Evolutionary conservation across 352 stramenopile species (phyloP).

Genomic region (Blastocystis sp.): DNA sequence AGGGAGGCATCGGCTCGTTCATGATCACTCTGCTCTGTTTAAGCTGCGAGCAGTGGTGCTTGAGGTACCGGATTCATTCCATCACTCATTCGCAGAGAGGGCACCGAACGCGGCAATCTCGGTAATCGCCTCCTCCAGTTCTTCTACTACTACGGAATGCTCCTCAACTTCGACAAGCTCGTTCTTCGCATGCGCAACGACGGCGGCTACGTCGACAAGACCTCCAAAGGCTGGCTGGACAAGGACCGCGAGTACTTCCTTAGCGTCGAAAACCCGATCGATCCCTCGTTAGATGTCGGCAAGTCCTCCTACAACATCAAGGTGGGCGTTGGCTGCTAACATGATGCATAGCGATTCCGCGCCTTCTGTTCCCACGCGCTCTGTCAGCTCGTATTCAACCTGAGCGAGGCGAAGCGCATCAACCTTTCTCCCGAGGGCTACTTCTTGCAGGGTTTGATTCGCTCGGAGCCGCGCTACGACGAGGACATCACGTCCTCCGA

Average conservation of each 20-base stretch:
- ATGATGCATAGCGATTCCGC: constrained; percentile 19
- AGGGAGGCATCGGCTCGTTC: constrained; percentile 68
- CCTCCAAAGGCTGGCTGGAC: constrained; percentile 36
- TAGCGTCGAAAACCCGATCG: constrained; percentile 65
- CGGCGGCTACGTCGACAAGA: constrained; percentile 48
- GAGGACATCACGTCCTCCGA: background rate
- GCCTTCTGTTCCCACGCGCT: constrained; percentile 52
- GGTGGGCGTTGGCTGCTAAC: background rate
- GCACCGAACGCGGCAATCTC: constrained; percentile 48
- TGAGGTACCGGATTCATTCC: background rate
- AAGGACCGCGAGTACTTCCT: background rate
- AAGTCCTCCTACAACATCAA: constrained; percentile 69
- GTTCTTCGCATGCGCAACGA: constrained; percentile 45
- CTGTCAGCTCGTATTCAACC: constrained; percentile 12
- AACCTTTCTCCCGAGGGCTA: background rate
- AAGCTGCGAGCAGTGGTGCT: constrained; percentile 58
- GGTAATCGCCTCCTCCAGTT: constrained; percentile 62
- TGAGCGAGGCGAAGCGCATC: background rate
- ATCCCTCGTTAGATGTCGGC: constrained; percentile 62
- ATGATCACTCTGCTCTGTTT: constrained; percentile 59
- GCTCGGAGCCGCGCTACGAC: constrained; percentile 10
- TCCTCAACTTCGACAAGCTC: constrained; percentile 68
- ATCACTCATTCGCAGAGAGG: constrained; percentile 9
- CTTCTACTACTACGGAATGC: constrained; percentile 59
- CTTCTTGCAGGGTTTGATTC: constrained; percentile 52